phyloP scores from a whole-genome alignment of 2,329 filamentous ascomycete genomes.

The Calonectria crousiana region DNA sequence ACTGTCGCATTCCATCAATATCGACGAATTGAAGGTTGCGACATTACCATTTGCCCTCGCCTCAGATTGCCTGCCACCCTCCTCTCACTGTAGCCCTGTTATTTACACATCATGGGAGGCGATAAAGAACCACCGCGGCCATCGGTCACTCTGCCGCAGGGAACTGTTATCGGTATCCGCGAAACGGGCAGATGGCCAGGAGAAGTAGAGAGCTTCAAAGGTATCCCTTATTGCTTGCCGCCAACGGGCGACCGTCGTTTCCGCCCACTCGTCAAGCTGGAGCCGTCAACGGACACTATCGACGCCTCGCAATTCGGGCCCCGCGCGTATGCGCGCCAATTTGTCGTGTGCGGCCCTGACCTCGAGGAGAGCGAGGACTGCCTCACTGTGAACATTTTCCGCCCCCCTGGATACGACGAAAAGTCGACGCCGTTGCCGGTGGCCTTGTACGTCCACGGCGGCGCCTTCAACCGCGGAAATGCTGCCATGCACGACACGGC shows the following conservation, averaged over 20 bases:
- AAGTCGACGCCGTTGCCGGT: slow-evolving; percentile 54
- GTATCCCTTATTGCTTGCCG: slow-evolving; percentile 62
- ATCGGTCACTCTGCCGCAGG: slow-evolving; percentile 34
- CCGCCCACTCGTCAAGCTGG: slow-evolving; percentile 48
- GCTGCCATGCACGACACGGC: slow-evolving; percentile 70
- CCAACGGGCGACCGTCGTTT: slow-evolving; percentile 62
- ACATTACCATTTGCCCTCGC: background rate
- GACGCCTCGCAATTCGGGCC: slow-evolving; percentile 54
- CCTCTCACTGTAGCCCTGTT: background rate
- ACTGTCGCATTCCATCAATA: background rate
- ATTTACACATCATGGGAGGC: background rate
- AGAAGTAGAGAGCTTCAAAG: slow-evolving; percentile 57
- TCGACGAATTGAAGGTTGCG: background rate
- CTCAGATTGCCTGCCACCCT: background rate
- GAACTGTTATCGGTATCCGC: slow-evolving; percentile 36
- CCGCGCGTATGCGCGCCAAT: slow-evolving; percentile 39
- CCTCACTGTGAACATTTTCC: slow-evolving; percentile 66
- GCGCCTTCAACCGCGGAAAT: slow-evolving; percentile 56
- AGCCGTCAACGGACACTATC: slow-evolving; percentile 44
- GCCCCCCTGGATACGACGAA: slow-evolving; percentile 44
- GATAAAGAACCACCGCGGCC: background rate
- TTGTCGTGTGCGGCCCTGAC: slow-evolving; percentile 36
- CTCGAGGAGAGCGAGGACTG: slow-evolving; percentile 63
- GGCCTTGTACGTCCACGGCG: slow-evolving; percentile 69
- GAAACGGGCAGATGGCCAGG: slow-evolving; percentile 35